Evolutionary conservation across 2,329 filamentous ascomycete species (phyloP).

Genomic region (Cephalotrichum gorgonifer): DNA sequence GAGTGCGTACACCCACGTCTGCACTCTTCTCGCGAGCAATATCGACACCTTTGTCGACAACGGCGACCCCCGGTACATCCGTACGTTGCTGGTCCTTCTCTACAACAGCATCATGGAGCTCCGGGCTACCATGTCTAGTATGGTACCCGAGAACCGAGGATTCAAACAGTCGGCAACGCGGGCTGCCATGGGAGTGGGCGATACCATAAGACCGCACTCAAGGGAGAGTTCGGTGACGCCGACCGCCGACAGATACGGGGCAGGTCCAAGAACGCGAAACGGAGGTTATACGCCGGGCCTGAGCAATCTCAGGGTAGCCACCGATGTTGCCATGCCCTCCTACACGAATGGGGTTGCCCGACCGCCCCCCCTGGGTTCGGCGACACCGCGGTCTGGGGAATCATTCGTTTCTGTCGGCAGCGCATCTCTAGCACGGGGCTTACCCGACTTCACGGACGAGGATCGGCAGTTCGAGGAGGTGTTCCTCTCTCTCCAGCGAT

Average conservation of each 20-base stretch:
- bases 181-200: conserved; percentile 14
- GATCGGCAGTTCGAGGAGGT: conserved; percentile 76
- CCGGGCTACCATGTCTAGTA: conserved; percentile 38
- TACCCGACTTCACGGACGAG: conserved; percentile 60
- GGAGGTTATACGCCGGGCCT: conserved; percentile 35
- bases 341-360: conserved; percentile 37
- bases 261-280: conserved; percentile 18
- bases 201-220: conserved; percentile 39
- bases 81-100: conserved; percentile 50
- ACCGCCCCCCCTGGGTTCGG: conserved; percentile 41
- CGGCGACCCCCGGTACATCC: conserved; percentile 56
- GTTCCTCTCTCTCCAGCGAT: conserved; percentile 63
- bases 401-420: conserved; percentile 55
- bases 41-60: conserved; percentile 56
- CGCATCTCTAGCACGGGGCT: conserved; percentile 35
- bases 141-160: conserved; percentile 11
- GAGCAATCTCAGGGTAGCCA: conserved; percentile 45
- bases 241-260: conserved; percentile 37
- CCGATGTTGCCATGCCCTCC: conserved; percentile 35
- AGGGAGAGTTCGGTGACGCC: conserved; percentile 44
- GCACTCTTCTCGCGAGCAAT: conserved; percentile 48
- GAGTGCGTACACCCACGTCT: conserved; percentile 55
- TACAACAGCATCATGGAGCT: conserved; percentile 61
- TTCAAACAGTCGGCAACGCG: conserved; percentile 1
- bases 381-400: conserved; percentile 75